Conservation (phyloP, 2,329 filamentous ascomycete species). For the Botrytis paeoniae region DNA sequence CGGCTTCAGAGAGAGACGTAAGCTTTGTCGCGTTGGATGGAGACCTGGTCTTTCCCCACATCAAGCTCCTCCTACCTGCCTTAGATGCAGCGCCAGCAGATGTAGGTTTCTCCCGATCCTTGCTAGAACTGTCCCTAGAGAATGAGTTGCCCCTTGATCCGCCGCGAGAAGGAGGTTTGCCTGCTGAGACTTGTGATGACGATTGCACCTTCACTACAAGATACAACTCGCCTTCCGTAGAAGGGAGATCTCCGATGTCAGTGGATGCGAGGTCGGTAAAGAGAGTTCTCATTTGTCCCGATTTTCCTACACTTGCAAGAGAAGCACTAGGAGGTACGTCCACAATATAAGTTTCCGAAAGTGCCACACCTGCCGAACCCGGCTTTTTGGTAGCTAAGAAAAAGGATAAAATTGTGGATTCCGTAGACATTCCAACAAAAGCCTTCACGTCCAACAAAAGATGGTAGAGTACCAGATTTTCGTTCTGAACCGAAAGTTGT, state of each 20-base stretch:
- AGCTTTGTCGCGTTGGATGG: slow-evolving; percentile 45
- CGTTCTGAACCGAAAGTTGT: slow-evolving; percentile 56
- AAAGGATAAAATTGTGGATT: slow-evolving; percentile 71
- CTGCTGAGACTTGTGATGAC: slow-evolving; percentile 32
- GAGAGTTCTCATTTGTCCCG: slow-evolving; percentile 73
- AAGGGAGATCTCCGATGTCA: slow-evolving; percentile 54
- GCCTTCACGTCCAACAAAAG: slow-evolving; percentile 80
- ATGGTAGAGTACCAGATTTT: slow-evolving; percentile 73
- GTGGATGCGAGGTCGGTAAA: slow-evolving; percentile 73
- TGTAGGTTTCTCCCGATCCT: slow-evolving; percentile 41
- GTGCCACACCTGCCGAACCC: slow-evolving; percentile 58
- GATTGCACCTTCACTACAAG: slow-evolving; percentile 71
- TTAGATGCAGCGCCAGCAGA: slow-evolving; percentile 49
- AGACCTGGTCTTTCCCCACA: slow-evolving; percentile 63
- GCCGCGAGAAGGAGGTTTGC: slow-evolving; percentile 33
- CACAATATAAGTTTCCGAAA: slow-evolving; percentile 82
- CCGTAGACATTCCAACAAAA: slow-evolving; percentile 73
- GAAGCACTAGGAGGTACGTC: slow-evolving; percentile 73
- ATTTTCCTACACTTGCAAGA: slow-evolving; percentile 61
- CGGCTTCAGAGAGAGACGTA: slow-evolving; percentile 45
- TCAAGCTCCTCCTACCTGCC: slow-evolving; percentile 59
- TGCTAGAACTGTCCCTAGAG: slow-evolving; percentile 32
- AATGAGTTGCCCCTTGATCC: slow-evolving; percentile 16
- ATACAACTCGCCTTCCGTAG: slow-evolving; percentile 71
- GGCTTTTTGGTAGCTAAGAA: slow-evolving; percentile 72